Conservation (phyloP, 768 basidiomycete genomes). For the Punctularia strigosozonata region DNA sequence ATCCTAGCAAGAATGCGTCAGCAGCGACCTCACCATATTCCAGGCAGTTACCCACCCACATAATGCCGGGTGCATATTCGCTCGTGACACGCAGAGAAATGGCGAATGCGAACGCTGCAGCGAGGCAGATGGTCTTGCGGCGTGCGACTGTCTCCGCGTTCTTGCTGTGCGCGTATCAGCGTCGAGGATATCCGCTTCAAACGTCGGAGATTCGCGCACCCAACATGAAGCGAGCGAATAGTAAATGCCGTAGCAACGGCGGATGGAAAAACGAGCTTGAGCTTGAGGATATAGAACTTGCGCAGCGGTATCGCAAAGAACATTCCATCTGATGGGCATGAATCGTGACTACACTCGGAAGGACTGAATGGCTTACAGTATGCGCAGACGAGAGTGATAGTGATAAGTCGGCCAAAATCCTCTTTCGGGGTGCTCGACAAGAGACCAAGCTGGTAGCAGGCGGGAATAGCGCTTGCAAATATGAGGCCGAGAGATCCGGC, state of each 20-base stretch:
- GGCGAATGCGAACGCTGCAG: slow-evolving; percentile 8
- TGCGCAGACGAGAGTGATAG: slow-evolving; percentile 12
- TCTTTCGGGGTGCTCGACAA: slow-evolving; percentile 7
- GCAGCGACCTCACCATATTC: slow-evolving; percentile 9
- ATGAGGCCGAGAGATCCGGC: slow-evolving; percentile 12
- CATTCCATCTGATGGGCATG: too few species aligned
- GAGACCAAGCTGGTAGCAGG: slow-evolving; percentile 11
- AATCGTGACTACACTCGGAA: too few species aligned
- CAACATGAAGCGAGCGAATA: slow-evolving; percentile 14
- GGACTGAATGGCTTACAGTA: too few species aligned
- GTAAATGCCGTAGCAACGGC: slow-evolving; percentile 14
- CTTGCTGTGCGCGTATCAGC: too few species aligned
- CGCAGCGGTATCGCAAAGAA: slow-evolving; percentile 15
- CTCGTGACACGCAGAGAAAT: slow-evolving; percentile 9
- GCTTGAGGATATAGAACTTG: slow-evolving; percentile 13
- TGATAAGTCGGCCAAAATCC: slow-evolving; percentile 12
- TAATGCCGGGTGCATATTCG: slow-evolving; percentile 13
- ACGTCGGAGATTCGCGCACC: too few species aligned
- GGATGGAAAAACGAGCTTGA: slow-evolving; percentile 12
- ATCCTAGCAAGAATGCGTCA: too few species aligned
- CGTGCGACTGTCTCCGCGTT: slow-evolving; percentile 10
- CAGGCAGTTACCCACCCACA: slow-evolving; percentile 16
- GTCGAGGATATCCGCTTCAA: too few species aligned
- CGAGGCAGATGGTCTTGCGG: slow-evolving; percentile 12
- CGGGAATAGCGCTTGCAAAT: slow-evolving; percentile 12